These are phyloP conservation scores for Exophiala oligosperma DNA, from an alignment of 2,329 filamentous ascomycete genomes.

Conservation along the genomic window DNA sequence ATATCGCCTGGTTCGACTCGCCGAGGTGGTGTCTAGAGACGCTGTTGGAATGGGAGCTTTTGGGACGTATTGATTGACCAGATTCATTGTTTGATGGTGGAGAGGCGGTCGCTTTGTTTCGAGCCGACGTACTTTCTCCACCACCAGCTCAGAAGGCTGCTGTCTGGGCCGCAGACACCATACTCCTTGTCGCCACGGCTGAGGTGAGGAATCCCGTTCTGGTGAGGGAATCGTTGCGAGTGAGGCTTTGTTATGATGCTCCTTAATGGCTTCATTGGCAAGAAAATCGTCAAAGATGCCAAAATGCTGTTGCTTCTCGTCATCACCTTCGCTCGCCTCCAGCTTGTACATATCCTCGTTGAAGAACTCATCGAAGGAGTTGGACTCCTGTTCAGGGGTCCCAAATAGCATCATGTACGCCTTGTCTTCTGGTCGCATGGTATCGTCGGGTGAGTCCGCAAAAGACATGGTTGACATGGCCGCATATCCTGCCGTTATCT, in stretches of 20 bases:
- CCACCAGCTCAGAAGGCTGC: conserved; percentile 37
- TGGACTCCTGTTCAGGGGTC: conserved; percentile 54
- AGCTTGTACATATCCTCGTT: conserved; percentile 56
- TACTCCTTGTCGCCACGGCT: conserved; percentile 56
- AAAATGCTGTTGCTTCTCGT: conserved; percentile 48
- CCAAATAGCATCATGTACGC: conserved; percentile 52
- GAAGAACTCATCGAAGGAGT: conserved; percentile 65
- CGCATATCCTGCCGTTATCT: not conserved
- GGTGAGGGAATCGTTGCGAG: conserved; percentile 47
- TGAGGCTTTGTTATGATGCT: conserved; percentile 53
- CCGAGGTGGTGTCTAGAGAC: conserved; percentile 8
- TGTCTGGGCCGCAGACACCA: conserved; percentile 53
- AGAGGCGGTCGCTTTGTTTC: conserved; percentile 21
- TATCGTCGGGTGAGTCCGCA: conserved; percentile 29
- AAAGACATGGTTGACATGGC: conserved; percentile 28
- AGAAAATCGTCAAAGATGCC: conserved; percentile 55
- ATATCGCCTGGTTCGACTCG: conserved; percentile 26
- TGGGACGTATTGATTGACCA: conserved; percentile 32
- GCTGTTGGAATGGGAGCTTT: conserved; percentile 21
- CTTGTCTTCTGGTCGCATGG: conserved; percentile 53
- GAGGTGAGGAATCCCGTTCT: conserved; percentile 43
- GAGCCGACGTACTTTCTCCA: conserved; percentile 32
- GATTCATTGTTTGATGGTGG: conserved; percentile 36
- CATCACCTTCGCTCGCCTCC: conserved; percentile 42
- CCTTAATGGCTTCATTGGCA: conserved; percentile 50